Evolutionary conservation across 257 asterid genomes (phyloP).

Genomic region (Ilex asprella): DNA sequence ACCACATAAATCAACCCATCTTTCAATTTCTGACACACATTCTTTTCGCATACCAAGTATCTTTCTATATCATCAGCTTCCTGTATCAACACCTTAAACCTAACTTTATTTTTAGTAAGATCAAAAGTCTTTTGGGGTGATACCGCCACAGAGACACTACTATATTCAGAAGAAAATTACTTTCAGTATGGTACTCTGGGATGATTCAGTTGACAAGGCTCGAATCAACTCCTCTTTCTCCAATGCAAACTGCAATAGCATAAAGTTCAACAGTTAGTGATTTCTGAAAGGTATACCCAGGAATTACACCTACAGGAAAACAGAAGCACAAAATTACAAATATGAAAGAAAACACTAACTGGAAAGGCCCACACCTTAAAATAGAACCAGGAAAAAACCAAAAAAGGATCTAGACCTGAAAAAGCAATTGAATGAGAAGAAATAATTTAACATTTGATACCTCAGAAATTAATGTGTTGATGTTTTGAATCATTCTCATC

Average conservation of each 20-base stretch:
- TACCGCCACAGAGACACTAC: not conserved
- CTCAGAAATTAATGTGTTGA: constrained; percentile 74
- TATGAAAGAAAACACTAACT: not conserved
- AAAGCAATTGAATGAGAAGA: not conserved
- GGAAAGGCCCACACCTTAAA: not conserved
- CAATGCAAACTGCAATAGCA: constrained; percentile 59
- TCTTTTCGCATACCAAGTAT: not conserved
- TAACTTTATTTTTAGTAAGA: too few species aligned
- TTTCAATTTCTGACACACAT: not conserved
- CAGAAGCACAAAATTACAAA: too few species aligned
- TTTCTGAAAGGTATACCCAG: too few species aligned
- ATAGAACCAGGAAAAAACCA: constrained; percentile 7
- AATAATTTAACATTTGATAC: constrained; percentile 18
- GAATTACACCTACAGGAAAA: too few species aligned
- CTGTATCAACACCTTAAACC: too few species aligned
- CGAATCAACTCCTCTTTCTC: constrained; percentile 80
- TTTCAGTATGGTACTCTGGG: constrained; percentile 63
- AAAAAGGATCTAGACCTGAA: constrained; percentile 13
- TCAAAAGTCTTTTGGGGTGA: constrained; percentile 5
- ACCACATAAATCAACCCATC: too few species aligned
- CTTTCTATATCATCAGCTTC: not conserved
- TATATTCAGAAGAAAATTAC: constrained; percentile 32
- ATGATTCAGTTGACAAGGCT: constrained; percentile 74
- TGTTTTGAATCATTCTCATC: constrained; percentile 71
- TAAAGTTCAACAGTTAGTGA: not conserved